These are phyloP conservation scores for Colletotrichum sidae DNA, from an alignment of 2,329 filamentous ascomycete genomes.

Conservation along the genomic window DNA sequence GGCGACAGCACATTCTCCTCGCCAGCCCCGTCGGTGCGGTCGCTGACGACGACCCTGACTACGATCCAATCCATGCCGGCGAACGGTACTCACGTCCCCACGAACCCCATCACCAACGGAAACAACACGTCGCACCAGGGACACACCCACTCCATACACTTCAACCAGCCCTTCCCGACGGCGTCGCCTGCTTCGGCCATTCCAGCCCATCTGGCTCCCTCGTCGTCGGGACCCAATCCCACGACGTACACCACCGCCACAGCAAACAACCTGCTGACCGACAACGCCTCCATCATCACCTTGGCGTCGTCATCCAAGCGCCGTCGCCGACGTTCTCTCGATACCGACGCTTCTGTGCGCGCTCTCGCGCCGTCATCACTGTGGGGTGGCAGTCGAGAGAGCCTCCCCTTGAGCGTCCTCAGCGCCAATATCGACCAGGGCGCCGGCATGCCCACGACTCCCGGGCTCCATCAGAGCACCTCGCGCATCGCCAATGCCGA, in stretches of 20 bases:
- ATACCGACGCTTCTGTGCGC: constrained; percentile 87
- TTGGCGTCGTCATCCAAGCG: constrained; percentile 86
- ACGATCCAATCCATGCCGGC: constrained; percentile 78
- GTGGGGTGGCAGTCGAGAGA: constrained; percentile 85
- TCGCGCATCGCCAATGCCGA: constrained; percentile 58
- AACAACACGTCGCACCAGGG: constrained; percentile 49
- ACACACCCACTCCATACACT: constrained; percentile 65
- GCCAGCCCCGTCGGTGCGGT: constrained; percentile 82
- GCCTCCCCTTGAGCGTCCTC: constrained; percentile 81
- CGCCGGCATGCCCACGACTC: constrained; percentile 55
- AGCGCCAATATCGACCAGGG: constrained; percentile 74
- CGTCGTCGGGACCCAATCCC: constrained; percentile 59
- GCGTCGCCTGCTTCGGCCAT: constrained; percentile 77
- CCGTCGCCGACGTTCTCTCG: constrained; percentile 80
- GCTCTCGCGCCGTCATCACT: constrained; percentile 85
- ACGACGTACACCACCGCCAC: constrained; percentile 82
- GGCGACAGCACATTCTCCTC: constrained; percentile 84
- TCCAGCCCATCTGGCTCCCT: constrained; percentile 74
- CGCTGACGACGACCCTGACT: constrained; percentile 84
- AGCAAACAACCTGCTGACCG: constrained; percentile 83
- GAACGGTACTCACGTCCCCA: constrained; percentile 44
- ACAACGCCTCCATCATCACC: constrained; percentile 88
- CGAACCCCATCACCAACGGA: constrained; percentile 49
- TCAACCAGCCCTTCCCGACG: constrained; percentile 74
- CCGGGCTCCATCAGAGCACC: constrained; percentile 65